phyloP scores from a whole-genome alignment of 2,329 filamentous ascomycete species.

The Aspergillus novoparasiticus region DNA sequence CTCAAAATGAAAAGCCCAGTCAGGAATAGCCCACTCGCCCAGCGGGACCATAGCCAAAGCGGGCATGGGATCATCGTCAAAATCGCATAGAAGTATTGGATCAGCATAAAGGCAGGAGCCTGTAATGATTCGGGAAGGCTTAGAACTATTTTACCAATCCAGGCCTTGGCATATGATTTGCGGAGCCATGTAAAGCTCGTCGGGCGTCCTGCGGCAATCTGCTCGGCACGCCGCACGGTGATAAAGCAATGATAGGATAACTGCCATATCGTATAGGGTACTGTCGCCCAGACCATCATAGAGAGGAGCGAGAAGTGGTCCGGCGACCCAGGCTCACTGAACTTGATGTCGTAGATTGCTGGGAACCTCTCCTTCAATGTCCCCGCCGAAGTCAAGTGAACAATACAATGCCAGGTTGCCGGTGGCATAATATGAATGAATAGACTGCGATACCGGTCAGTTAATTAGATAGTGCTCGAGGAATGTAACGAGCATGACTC shows the following conservation, averaged over 20 bases:
- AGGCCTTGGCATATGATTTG: constrained; percentile 83
- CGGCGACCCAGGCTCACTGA: constrained; percentile 66
- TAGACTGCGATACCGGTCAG: constrained; percentile 54
- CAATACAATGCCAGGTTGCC: constrained; percentile 86
- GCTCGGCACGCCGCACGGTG: constrained; percentile 88
- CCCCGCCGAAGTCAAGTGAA: constrained; percentile 73
- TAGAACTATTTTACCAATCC: constrained; percentile 84
- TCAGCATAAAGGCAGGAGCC: constrained; percentile 90
- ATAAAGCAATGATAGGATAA: constrained; percentile 92
- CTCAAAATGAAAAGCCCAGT: constrained; percentile 87
- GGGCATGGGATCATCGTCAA: constrained; percentile 94
- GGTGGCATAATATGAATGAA: constrained; percentile 99
- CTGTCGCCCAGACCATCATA: constrained; percentile 93
- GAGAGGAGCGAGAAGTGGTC: constrained; percentile 77
- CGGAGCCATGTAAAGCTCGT: constrained; percentile 98
- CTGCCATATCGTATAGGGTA: constrained; percentile 94
- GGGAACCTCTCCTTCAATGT: constrained; percentile 74
- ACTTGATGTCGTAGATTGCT: constrained; percentile 80
- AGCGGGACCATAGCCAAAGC: constrained; percentile 88
- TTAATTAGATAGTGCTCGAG: not conserved
- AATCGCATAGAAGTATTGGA: constrained; percentile 89
- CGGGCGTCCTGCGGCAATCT: constrained; percentile 92
- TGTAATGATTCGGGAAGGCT: constrained; percentile 74
- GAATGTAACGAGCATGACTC: constrained; percentile 14
- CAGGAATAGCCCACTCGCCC: constrained; percentile 76